Evolutionary conservation across 148 eudicot species (phyloP), one percentile per base, ranked within the genome.

Genomic region (Suaeda aralocaspica): DNA sequence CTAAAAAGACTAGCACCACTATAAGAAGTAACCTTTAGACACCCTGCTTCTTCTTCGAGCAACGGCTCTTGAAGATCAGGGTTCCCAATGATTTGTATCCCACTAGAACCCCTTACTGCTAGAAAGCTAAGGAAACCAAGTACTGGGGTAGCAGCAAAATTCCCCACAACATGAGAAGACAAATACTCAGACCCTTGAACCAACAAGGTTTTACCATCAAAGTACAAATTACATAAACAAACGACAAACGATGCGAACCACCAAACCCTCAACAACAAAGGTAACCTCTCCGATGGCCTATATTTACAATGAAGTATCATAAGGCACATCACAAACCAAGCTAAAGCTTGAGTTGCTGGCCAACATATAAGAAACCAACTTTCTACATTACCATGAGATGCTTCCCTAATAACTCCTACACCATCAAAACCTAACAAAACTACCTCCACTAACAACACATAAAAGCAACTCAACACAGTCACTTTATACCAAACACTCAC

Each of bases 1-100:
- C 89, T 88, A 76, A 90, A 79, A 39, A 93, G 69, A 56, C 96
- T 90, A 46, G 98, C 98, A 66, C 89, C 95, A 75, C 84, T 76
- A 55, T 88, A 93, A 39, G 96, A 89, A n/a, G 95, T 90, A 61
- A 93, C 95, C 71, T 81, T 93, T 63, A 85, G 86, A 84, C 88
- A 88, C 59, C 88, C 95, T 7, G 91, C 84, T 60, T 90, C 98
- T 84, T 88, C 94, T 81, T 88, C 94, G 45, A 93, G 86, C 78
- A 90, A 82, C 39, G 96, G 96, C 80, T 90, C 95, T 77, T 87
- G 92, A 71, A 93, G 89, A 75, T 88, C 95, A 59, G 96, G 67
- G 82, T 83, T 75, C 67, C 86, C 83, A 61, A 13, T 25, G 21
- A 88, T 79, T 78, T 80, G 72, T 51, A 93, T 88, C 44, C 96